Base-by-base conservation (phyloP, 495 filamentous ascomycete genomes). In the Astrothelium subdiscretum region DNA sequence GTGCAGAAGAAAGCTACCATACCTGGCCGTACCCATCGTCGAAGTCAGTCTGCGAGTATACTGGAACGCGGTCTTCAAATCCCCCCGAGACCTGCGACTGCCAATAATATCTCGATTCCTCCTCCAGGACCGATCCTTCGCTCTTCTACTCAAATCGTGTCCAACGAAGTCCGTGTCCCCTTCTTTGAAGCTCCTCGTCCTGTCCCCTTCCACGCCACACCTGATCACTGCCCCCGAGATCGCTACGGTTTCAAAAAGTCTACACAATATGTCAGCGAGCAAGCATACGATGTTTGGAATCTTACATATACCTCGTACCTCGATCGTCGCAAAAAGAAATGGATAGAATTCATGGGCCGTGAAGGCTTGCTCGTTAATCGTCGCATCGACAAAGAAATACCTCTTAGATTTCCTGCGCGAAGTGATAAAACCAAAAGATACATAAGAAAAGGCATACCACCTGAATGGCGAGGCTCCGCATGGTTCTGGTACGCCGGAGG, bases 401-500 rank as follows among this genome's bases (percentile, higher is more conserved):
- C 94, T 1, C 80, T 81, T 32, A 77, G 79, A 3, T 97, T 97
- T 65, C 94, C 94, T 0, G 81, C 86, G 0, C 87, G 84, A 61
- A 90, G 86, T 15, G 78, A 81, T 43, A 95, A 92, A 69, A 81
- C 92, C 31, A 96, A 95, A 75, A 81, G 91, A 13, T 96, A 89
- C 69, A 82, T 96, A 31, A 85, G 92, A 35, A 98, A 98, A 72
- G 94, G 94, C n/a, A 91, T 97, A 27, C 94, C 94, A 1, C 87
- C 91, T 0, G 90, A 95, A 62, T 91, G 89, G 83, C 82, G 94
- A 67, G 94, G 94, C 12, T 86, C 87, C 4, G 92, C 94, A 32
- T 98, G 94, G 94, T 98, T 96, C 68, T 97, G 86, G 74, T 98
- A 97, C 72, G 91, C 91, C n/a, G 91, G 90, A 13, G 94, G 94